Base-by-base conservation (phyloP, 108 stramenopile species). In the Conticribra guillardii region DNA sequence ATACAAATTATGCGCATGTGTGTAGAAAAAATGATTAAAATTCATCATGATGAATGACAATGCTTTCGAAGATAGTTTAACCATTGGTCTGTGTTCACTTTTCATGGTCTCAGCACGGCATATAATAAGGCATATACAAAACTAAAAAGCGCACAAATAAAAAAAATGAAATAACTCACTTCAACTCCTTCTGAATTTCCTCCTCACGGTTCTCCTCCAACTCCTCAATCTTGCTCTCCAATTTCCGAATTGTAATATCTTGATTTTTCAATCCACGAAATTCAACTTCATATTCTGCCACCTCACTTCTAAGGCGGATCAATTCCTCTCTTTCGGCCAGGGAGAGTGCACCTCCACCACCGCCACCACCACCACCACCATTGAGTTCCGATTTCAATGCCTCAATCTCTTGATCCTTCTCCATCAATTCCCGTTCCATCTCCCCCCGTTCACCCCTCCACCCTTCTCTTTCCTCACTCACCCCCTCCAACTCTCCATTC, bases 221-320 rank as follows among this genome's bases (percentile, higher is more conserved):
- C 48, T 93, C 88, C 8, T 63, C 81, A 71, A 97, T 94, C 50
- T 85, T 76, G 41, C 73, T 82, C 60, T 97, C 89, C 45, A 97
- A 74, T 78, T 88, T 92, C 3, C 89, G 83, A 55, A 97, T 95
- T 27, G 93, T 95, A 78, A 97, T 89, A 53, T 95, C 94, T 66
- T 97, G 96, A 69, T 97, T 94, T 79, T 97, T 93, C 26, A 97
- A 69, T 33, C 70, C 71, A 0, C 86, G 74, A 74, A 95, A 95
- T 61, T 97, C 96, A 26, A 92, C 92, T 68, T 93, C 93, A 65
- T 95, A 95, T 59, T 97, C 95, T 0, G 89, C 87, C 8, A 97
- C 87, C 74, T 96, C 96, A 18, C 84, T 61, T 2, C 90, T 81
- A 4, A 97, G 74, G 45, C 91, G 80, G 19, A 87, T 84, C 29